A percentile compares a stretch with the other conserved stretches of the same genome.
Evolutionary conservation across 352 stramenopile genomes (phyloP).

Genomic region (Globisporangium nunn): DNA sequence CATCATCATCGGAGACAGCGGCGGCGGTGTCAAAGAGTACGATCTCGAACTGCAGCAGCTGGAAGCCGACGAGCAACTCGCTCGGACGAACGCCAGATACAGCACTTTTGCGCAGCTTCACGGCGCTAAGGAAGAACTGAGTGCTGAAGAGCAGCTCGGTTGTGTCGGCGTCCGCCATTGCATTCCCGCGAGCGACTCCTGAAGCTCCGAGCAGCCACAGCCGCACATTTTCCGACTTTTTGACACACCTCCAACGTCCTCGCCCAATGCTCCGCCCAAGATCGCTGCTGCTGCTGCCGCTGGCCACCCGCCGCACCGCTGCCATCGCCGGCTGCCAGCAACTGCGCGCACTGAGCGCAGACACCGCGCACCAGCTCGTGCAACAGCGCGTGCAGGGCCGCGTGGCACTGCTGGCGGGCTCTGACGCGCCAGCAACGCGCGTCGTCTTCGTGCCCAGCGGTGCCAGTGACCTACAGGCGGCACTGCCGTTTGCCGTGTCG

Average conservation of each 20-base stretch:
- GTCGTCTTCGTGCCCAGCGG: conserved; percentile 42
- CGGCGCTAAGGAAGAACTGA: conserved; percentile 27
- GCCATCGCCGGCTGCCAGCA: not conserved
- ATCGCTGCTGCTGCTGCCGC: not conserved
- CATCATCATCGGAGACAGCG: not conserved
- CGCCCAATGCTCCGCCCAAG: not conserved
- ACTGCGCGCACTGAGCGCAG: conserved; percentile 24
- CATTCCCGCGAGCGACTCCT: no score
- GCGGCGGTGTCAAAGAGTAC: conserved; percentile 27
- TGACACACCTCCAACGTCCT: not conserved
- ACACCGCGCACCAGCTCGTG: conserved; percentile 42
- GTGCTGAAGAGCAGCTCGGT: conserved; percentile 32
- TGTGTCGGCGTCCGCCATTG: no score
- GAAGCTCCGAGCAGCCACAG: no score
- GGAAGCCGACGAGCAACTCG: conserved; percentile 30
- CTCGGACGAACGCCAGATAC: not conserved
- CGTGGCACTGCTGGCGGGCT: conserved; percentile 24
- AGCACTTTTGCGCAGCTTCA: conserved; percentile 7
- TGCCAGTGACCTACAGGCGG: conserved; percentile 18
- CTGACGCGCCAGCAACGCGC: conserved; percentile 23
- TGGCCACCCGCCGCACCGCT: no score
- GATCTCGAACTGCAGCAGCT: conserved; percentile 46
- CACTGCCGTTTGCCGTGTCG: conserved; percentile 65
- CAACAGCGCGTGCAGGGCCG: conserved; percentile 57
- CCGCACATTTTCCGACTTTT: not conserved